Evolutionary conservation across 1,139 yeast species (phyloP).

Genomic region (Tardiomyces depauwii): DNA sequence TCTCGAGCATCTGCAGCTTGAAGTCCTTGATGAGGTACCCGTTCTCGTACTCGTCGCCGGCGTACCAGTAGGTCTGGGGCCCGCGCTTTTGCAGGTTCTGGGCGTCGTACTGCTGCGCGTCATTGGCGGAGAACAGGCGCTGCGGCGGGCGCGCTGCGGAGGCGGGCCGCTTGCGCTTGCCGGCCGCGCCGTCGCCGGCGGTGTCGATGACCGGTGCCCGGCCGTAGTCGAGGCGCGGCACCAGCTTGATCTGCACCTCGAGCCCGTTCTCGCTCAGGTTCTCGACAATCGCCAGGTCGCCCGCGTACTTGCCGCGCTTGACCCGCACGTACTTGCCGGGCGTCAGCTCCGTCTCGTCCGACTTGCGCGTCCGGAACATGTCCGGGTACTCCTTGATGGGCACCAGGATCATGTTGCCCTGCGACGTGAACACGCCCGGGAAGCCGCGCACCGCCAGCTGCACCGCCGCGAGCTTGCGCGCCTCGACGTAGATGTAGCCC

Average conservation of each 20-base stretch:
- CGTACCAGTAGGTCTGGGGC: constrained; percentile 59
- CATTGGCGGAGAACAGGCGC: constrained; percentile 52
- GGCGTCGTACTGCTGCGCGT: constrained; percentile 53
- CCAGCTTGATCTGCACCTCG: constrained; percentile 83
- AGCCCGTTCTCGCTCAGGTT: constrained; percentile 89
- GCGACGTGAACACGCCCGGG: constrained; percentile 55
- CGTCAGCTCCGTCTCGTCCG: constrained; percentile 74
- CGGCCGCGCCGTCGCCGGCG: constrained; percentile 37
- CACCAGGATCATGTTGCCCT: constrained; percentile 63
- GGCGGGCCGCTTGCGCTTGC: constrained; percentile 39
- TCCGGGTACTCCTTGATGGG: constrained; percentile 96
- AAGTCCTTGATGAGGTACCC: constrained; percentile 84
- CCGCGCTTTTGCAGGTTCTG: constrained; percentile 58
- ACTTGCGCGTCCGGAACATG: constrained; percentile 77
- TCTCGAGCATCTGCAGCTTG: constrained; percentile 68
- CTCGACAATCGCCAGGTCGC: constrained; percentile 88
- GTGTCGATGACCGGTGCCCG: constrained; percentile 48
- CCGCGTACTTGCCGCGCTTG: constrained; percentile 83
- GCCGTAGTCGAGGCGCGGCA: constrained; percentile 90
- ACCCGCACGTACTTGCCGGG: constrained; percentile 92
- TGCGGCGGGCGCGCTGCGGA: constrained; percentile 68
- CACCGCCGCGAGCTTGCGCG: constrained; percentile 87
- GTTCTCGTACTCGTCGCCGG: constrained; percentile 79
- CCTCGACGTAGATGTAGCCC: constrained; percentile 90
- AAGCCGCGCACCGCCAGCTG: constrained; percentile 81